Evolutionary conservation across 139 green algal genomes (phyloP), one percentile per base, ranked within the genome.

Genomic region (Chlamydomonas eustigma): DNA sequence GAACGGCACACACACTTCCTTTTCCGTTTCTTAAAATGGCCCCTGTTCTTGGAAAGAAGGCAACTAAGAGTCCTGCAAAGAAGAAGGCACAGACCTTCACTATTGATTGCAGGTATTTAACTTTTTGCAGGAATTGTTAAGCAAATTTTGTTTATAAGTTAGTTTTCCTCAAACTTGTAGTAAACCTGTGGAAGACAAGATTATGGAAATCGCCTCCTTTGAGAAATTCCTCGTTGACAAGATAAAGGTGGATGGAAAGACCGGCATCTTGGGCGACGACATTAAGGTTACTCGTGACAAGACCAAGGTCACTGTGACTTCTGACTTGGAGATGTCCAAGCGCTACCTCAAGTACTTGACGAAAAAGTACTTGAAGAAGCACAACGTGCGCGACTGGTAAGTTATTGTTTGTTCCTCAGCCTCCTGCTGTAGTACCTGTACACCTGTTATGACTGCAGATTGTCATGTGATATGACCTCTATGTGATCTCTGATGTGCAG

Each of bases 291-390:
- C 80, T 8, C 89, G 90, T 51, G 94, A 98, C 74, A 98, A 97
- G 91, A 92, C 80, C 72, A 95, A 93, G 88, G 84, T 98, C 24
- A 91, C 81, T n/a, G 89, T 98, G 32, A 96, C 91, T 64, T 76
- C 77, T 1, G 82, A 87, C 28, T 80, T 84, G 5, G 71, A 87
- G 35, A 92, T 98, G 80, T 94, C 87, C 82, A 98, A 98, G 93
- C 76, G 91, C 51, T 97, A 97, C 87, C 86, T 99, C 64, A 99
- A 99, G 90, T 99, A 99, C 89, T 83, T 99, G 66, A 99, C 95
- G 33, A 99, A 99, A 93, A 44, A 50, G 66, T 99, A 97, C 92
- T 80, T 99, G 83, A 99, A 98, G 90, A 98, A 99, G 94, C 94
- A 99, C 94, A 97, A 97, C 83, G 96, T 99, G 58, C 39, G 51